A percentile compares a stretch with the other conserved stretches of the same genome.
These are phyloP conservation scores for Cladophialophora yegresii DNA, from an alignment of 2,329 filamentous ascomycete genomes.

Conservation along the genomic window DNA sequence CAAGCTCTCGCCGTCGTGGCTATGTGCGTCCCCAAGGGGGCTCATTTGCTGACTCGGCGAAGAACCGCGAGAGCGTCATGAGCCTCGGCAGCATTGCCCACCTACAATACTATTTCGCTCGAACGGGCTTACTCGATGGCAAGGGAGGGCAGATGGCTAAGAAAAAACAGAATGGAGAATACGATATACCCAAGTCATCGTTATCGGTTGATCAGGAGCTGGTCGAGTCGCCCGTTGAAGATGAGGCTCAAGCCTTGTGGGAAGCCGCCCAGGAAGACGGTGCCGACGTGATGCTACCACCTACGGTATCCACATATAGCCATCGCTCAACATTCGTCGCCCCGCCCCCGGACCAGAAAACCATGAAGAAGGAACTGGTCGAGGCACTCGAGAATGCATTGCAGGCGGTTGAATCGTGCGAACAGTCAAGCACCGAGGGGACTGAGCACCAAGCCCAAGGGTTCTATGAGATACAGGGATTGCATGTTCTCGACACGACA, in stretches of 20 bases:
- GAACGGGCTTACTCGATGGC: slow-evolving; percentile 88
- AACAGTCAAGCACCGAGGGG: slow-evolving; percentile 41
- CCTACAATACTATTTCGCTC: slow-evolving; percentile 96
- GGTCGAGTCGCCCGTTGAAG: slow-evolving; percentile 56
- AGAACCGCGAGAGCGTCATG: slow-evolving; percentile 90
- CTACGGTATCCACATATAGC: slow-evolving; percentile 94
- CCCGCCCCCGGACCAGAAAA: slow-evolving; percentile 77
- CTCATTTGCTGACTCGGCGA: slow-evolving; percentile 86
- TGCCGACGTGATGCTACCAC: slow-evolving; percentile 83
- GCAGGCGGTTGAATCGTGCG: slow-evolving; percentile 59
- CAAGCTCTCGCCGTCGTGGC: slow-evolving; percentile 61
- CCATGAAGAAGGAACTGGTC: slow-evolving; percentile 71
- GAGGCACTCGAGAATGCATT: slow-evolving; percentile 69
- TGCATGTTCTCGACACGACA: slow-evolving; percentile 88
- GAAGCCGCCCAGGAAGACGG: slow-evolving; percentile 61
- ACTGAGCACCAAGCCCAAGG: slow-evolving; percentile 57
- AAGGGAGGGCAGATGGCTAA: slow-evolving; percentile 85
- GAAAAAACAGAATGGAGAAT: slow-evolving; percentile 57
- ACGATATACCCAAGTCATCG: slow-evolving; percentile 46
- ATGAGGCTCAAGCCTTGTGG: slow-evolving; percentile 46
- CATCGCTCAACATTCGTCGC: slow-evolving; percentile 78
- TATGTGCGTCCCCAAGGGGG: slow-evolving; percentile 87
- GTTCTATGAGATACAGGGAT: slow-evolving; percentile 85
- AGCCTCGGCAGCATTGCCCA: slow-evolving; percentile 95
- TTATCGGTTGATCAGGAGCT: slow-evolving; percentile 43